Conservation (phyloP, 331 rosid genomes). For the Acacia concinna region DNA sequence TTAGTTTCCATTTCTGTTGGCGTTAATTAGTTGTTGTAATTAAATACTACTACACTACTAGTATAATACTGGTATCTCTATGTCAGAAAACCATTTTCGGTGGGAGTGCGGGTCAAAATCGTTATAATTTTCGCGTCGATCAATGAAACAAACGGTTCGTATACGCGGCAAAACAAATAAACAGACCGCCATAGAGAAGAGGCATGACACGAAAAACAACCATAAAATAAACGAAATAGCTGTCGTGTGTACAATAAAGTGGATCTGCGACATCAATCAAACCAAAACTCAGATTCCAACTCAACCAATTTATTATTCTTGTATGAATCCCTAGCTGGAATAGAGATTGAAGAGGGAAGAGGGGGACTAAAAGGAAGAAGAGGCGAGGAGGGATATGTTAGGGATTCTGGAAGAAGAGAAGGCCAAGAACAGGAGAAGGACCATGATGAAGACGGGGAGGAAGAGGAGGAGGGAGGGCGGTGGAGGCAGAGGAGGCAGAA, state of each 20-base stretch:
- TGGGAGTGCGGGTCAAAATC: background rate
- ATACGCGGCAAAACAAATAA: background rate
- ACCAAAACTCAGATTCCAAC: background rate
- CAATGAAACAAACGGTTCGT: background rate
- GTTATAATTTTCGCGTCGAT: background rate
- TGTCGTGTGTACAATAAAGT: background rate
- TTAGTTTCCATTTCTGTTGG: background rate
- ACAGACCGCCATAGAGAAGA: too few species aligned
- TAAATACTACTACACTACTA: too few species aligned
- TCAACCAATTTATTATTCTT: background rate
- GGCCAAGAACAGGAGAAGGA: constrained; percentile 31
- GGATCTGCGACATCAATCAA: background rate
- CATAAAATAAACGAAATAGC: background rate
- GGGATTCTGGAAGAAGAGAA: constrained; percentile 30
- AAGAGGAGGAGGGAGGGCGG: constrained; percentile 33
- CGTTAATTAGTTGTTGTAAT: background rate
- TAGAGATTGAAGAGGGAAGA: background rate
- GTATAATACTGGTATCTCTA: too few species aligned
- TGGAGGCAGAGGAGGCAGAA: constrained; percentile 44
- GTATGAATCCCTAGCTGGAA: background rate
- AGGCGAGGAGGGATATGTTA: background rate
- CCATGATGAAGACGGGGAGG: constrained; percentile 34
- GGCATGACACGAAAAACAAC: background rate
- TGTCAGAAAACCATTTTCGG: background rate
- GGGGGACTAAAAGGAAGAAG: background rate